Evolutionary conservation across 345 rosid species (phyloP).

Genomic region (Moringa oleifera): DNA sequence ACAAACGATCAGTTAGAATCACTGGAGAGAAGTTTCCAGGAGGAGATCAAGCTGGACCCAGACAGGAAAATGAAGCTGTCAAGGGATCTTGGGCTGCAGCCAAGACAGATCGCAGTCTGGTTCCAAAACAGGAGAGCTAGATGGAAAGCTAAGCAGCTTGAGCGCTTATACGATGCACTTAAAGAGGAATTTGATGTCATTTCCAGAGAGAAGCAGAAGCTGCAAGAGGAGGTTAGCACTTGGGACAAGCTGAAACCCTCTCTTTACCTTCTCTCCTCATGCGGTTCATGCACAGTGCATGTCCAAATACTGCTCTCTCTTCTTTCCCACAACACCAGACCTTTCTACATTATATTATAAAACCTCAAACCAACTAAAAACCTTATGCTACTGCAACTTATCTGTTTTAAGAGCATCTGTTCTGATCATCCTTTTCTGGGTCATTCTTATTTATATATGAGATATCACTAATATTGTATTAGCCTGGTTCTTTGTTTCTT

Average conservation of each 20-base stretch:
- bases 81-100: constrained; percentile 76
- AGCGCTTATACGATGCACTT: constrained; percentile 61
- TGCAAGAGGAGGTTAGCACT: constrained; percentile 86
- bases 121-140: constrained; percentile 86
- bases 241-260: background rate
- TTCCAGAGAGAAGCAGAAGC: constrained; percentile 58
- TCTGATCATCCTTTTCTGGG: too few species aligned
- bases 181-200: constrained; percentile 59
- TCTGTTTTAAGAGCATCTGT: too few species aligned
- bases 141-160: constrained; percentile 88
- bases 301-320: too few species aligned
- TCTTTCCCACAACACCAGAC: too few species aligned
- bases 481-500: too few species aligned
- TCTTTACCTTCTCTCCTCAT: background rate
- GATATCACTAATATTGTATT: too few species aligned
- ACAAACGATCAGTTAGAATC: constrained; percentile 63
- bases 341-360: too few species aligned
- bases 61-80: constrained; percentile 80
- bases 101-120: constrained; percentile 90
- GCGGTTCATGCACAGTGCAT: constrained; percentile 7
- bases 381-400: too few species aligned
- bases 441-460: too few species aligned
- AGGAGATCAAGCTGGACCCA: constrained; percentile 76
- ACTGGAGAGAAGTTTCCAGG: constrained; percentile 77
- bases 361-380: too few species aligned